Base-by-base conservation (phyloP, 2,329 filamentous ascomycete species). In the Tolypocladium ovalisporum region DNA sequence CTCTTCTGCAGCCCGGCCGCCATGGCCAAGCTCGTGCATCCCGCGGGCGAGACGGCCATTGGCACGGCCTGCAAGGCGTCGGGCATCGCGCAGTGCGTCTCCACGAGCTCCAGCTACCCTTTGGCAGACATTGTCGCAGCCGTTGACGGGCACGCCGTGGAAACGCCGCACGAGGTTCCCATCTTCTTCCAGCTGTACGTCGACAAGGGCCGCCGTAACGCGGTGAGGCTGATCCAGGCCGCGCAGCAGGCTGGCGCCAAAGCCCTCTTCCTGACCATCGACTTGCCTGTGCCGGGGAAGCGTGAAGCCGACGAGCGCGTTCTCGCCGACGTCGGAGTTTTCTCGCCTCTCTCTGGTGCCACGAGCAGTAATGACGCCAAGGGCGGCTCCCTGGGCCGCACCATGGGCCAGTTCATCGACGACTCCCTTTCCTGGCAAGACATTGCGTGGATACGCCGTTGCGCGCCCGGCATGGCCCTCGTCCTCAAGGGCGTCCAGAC, bases 401-500 rank as follows among this genome's bases (percentile, higher is more conserved):
- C 80, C 59, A 79, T 85, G 77, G 79, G 80, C 13, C 65, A 71
- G 35, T 81, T 80, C 69, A 77, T 87, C 64, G 83, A 85, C 65
- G 64, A 81, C 0, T 75, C 78, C 24, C 70, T 84, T 15, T 36
- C 76, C 75, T 90, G 86, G 86, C 76, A 80, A 51, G 86, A 87
- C 66, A 75, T 89, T 1, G 72, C 76, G 5, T 89, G 86, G 85
- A 66, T 89, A 27, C 81, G 84, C 10, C 36, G 32, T 3, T 40
- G 58, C 70, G 1, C 9, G 0, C 73, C 77, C 75, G 67, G 71
- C 75, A 58, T 79, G 82, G 73, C 84, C 65, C 62, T 89, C 75
- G 72, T 85, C 61, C 54, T 90, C 32, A 90, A 90, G 69, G 87
- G 87, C 0, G 81, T 90, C n/a, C 85, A 89, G 71, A 82, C 79